Evolutionary conservation across 2,329 filamentous ascomycete genomes (phyloP), one percentile per base, ranked within the genome.

Genomic region (Emmonsiellopsis sp.): DNA sequence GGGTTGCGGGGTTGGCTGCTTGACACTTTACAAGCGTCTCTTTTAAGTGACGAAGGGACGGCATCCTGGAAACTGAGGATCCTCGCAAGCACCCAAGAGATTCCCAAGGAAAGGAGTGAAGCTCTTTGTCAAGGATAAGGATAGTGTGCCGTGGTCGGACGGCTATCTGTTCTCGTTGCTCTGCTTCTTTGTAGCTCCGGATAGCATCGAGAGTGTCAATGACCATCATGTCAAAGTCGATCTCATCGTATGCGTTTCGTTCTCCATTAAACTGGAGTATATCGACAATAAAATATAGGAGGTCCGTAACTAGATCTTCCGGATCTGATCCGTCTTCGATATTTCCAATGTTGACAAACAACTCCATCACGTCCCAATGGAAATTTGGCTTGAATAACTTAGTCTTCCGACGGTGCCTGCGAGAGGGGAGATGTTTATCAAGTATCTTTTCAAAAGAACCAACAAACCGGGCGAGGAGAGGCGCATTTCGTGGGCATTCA

Each of bases 211-310:
- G 80, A 0, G 88, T 89, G 62, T 95, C 90, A 40, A 97, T 79
- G 5, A 91, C 83, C 82, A 98, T 94, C 60, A 79, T 74, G 61
- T 98, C 93, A 65, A 97, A 95, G 69, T 97, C 92, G 58, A 98
- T 88, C 72, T 98, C 93, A 62, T 98, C 93, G 70, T 96, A 96
- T 0, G 94, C 93, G 65, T 97, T 98, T 47, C 84, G 82, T 71
- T 98, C 94, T 13, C 93, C 93, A 61, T 95, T 89, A 69, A 98
- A 97, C 67, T 97, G 93, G 2, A 98, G 77, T 50, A 97, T 91
- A 63, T 98, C 93, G 5, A 98, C 85, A 1, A 97, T 87, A 66
- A 97, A 97, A 71, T 96, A 97, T 3, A 98, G 79, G 31, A 98
- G 75, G 66, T 98, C 93, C 60, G 86, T 89, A n/a, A 98, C 74